Base-by-base conservation (phyloP, 768 basidiomycete genomes). In the Russula dissimulans region DNA sequence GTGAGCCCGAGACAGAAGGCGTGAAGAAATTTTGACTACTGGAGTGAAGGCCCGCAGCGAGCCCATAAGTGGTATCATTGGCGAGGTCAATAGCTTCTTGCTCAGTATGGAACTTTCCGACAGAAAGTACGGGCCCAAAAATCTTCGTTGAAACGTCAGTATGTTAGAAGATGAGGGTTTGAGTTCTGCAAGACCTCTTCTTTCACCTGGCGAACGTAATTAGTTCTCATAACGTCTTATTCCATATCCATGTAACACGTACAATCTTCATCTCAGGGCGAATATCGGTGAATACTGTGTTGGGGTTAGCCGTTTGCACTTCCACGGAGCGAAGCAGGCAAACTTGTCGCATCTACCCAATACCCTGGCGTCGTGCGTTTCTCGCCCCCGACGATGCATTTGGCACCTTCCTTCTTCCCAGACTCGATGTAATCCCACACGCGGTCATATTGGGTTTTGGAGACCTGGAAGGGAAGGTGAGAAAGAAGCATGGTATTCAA, bases 11-110 rank as follows among this genome's bases (percentile, higher is more conserved):
- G 56, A 47, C 18, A 31, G 11, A 42, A 43, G 41, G 54, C 29
- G 47, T 26, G 57, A 51, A 34, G 15, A 14, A 51, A 29, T 44
- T 26, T 74, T 10, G 15, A 82, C 64, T 71, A 89, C 89, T 88
- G 42, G 84, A 94, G 73, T 95, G 92, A 52, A 97, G 76, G 9
- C 90, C 95, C 14, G 94, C 92, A 9, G 91, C 94, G 39, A 98
- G 80, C 39, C 95, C 95, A 71, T 95, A 97, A 51, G 77, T 81
- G 6, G 93, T 91, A 69, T 88, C 83, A 73, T 97, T 97, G 38
- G 94, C 95, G 15, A 92, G 73, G 44, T 76, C 69, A 65, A 97
- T 83, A 4, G 85, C 93, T 69, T 97, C 91, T 59, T 88, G 86
- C 71, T 97, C 95, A 7, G 87, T 86, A 65, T 81, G 82, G 76